A percentile compares a stretch with the other conserved stretches of the same genome.
These are phyloP conservation scores for Echria macrotheca DNA, from an alignment of 495 filamentous ascomycete species.

Conservation along the genomic window DNA sequence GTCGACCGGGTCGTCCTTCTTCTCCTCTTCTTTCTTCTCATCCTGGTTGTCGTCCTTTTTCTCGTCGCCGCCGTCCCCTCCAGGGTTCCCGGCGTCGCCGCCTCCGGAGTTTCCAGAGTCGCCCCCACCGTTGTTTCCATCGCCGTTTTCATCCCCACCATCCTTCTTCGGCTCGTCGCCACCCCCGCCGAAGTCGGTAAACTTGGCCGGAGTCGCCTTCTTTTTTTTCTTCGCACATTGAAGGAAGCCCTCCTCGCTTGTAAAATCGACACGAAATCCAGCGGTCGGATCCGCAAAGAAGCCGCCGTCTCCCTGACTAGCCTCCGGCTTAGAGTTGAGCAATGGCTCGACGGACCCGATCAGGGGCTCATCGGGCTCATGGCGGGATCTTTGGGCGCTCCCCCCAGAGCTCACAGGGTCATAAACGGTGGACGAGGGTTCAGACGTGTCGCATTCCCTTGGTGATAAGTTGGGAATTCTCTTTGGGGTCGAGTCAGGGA, in stretches of 20 bases:
- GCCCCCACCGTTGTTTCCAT: constrained; percentile 19
- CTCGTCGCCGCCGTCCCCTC: constrained; percentile 24
- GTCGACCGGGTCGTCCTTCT: constrained; percentile 14
- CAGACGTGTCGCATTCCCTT: constrained; percentile 10
- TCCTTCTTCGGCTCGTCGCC: constrained; percentile 44
- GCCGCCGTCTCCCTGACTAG: constrained; percentile 17
- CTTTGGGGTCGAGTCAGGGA: constrained; percentile 16
- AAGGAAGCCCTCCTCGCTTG: constrained; percentile 40
- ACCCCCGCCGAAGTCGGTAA: constrained; percentile 23
- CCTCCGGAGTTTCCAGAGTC: constrained; percentile 15
- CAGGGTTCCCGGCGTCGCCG: constrained; percentile 20
- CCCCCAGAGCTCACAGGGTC: constrained; percentile 20
- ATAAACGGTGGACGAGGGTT: no score
- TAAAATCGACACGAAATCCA: constrained; percentile 38
- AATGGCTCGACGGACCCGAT: no score
- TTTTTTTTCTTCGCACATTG: constrained; percentile 41
- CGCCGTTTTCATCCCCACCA: constrained; percentile 24
- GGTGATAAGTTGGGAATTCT: constrained; percentile 10
- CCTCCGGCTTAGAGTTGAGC: no score
- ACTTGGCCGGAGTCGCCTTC: constrained; percentile 12
- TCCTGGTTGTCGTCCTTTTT: constrained; percentile 25
- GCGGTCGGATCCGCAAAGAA: constrained; percentile 27
- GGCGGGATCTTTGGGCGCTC: constrained; percentile 12
- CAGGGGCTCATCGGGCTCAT: background rate
- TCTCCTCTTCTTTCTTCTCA: constrained; percentile 27